Conservation (phyloP, 1,284 basidiomycete genomes). For the Apiotrichum siamense region DNA sequence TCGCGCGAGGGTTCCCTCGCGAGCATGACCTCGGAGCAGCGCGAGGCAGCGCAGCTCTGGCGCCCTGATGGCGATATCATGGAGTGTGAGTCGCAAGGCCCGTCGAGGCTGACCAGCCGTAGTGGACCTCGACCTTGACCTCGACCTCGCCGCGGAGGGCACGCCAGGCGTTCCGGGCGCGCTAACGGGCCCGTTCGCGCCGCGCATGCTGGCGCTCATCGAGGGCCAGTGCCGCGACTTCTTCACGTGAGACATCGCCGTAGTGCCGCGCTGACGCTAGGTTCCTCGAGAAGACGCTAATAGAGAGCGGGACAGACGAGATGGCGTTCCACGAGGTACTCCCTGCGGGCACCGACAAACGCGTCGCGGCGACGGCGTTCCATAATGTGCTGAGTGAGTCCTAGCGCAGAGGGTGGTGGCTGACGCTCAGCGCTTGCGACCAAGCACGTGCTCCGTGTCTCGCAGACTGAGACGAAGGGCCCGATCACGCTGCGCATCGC, state of each 20-base stretch:
- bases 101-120: too few species aligned
- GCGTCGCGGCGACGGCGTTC: slow-evolving; percentile 33
- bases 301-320: slow-evolving; percentile 52
- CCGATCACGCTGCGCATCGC: slow-evolving; percentile 24
- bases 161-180: too few species aligned
- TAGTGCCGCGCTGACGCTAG: slow-evolving; percentile 5
- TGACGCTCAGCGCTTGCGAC: slow-evolving; percentile 32
- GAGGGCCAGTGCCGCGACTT: slow-evolving; percentile 39
- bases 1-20: not conserved
- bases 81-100: too few species aligned
- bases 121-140: not conserved
- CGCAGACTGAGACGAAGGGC: slow-evolving; percentile 23
- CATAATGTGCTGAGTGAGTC: slow-evolving; percentile 40
- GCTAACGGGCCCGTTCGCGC: slow-evolving; percentile 14
- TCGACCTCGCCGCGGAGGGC: not conserved
- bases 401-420: too few species aligned
- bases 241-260: slow-evolving; percentile 20
- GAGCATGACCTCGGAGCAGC: not conserved
- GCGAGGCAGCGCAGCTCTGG: not conserved
- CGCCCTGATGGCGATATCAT: too few species aligned
- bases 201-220: slow-evolving; percentile 31
- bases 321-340: slow-evolving; percentile 56
- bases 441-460: slow-evolving; percentile 26
- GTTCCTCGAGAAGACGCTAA: slow-evolving; percentile 25
- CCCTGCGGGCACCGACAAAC: slow-evolving; percentile 9